phyloP scores from a whole-genome alignment of 2,329 filamentous ascomycete genomes.

The Phialophora tarda region DNA sequence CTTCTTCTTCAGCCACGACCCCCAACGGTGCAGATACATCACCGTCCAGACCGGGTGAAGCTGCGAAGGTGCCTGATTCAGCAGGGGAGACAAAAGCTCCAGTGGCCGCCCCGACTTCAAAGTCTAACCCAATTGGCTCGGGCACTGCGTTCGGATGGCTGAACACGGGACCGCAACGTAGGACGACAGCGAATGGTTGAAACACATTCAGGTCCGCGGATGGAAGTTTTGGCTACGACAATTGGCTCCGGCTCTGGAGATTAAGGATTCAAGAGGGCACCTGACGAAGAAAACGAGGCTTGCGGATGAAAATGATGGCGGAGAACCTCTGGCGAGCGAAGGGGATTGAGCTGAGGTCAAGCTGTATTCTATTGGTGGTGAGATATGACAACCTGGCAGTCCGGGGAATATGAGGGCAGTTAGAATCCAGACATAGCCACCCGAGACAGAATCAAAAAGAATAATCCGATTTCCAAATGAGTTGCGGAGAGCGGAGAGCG shows the following conservation, averaged over 20 bases:
- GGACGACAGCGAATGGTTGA: constrained; percentile 35
- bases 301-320: background rate
- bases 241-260: background rate
- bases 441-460: background rate
- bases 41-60: constrained; percentile 19
- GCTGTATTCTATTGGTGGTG: constrained; percentile 5
- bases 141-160: constrained; percentile 95
- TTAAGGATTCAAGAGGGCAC: background rate
- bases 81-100: constrained; percentile 23
- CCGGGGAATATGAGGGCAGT: background rate
- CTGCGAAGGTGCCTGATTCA: constrained; percentile 18
- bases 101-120: constrained; percentile 42
- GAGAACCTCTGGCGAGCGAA: background rate
- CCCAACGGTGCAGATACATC: constrained; percentile 33
- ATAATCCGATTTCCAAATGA: background rate
- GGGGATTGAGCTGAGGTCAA: background rate
- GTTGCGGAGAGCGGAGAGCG: background rate
- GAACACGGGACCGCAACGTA: constrained; percentile 55
- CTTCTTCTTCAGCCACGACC: constrained; percentile 41
- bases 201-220: background rate
- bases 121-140: constrained; percentile 84
- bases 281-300: background rate
- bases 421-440: constrained; percentile 2
- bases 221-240: background rate
- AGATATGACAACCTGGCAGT: background rate